Evolutionary conservation across 148 eudicot genomes (phyloP), one percentile per base, ranked within the genome.

Genomic region (Dianthus caryophyllus): DNA sequence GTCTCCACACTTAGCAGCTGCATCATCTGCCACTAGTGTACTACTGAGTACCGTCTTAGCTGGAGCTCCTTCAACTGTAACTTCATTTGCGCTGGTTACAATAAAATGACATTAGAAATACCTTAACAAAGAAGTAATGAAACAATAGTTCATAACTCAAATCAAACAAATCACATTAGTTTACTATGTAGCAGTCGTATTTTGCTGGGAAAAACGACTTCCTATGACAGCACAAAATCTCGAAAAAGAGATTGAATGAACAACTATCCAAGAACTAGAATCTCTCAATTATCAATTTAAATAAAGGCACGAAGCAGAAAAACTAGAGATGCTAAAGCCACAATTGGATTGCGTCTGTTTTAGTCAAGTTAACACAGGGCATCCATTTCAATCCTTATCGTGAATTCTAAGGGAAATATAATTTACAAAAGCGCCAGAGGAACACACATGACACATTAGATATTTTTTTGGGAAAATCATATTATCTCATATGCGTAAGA

Each of bases 81-180:
- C 27, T 20, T 57, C 73, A 58, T 61, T 55, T 66, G 68, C 53
- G 68, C 71, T 68, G 64, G 70, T 55, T 79, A 53, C 49, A 76
- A 72, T 54, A 65, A 51, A 59, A 60, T 20, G 60, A 1, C n/a
- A 11, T 26, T 2, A 55, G 60, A 4, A 55, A 22, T 55, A 55
- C 58, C 24, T 12, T 5, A 46, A 25, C 9, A 58, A 46, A 25
- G 9, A 58, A 24, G 60, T 12, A 9, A 49, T 6, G 12, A 26
- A 24, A 48, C 18, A 22, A 49, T 49, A 49, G 20, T 22, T 8
- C 13, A 46, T 16, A 27, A 22, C 53, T 24, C 21, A 26, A 30
- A 59, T 20, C 4, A 62, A 27, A 27, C 13, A 56, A 20, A n/a
- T n/a, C n/a, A n/a, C n/a, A n/a, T n/a, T n/a, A n/a, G n/a, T n/a